Conservation (phyloP, 140 eudicot species). For the Ambrosia hybrid region DNA sequence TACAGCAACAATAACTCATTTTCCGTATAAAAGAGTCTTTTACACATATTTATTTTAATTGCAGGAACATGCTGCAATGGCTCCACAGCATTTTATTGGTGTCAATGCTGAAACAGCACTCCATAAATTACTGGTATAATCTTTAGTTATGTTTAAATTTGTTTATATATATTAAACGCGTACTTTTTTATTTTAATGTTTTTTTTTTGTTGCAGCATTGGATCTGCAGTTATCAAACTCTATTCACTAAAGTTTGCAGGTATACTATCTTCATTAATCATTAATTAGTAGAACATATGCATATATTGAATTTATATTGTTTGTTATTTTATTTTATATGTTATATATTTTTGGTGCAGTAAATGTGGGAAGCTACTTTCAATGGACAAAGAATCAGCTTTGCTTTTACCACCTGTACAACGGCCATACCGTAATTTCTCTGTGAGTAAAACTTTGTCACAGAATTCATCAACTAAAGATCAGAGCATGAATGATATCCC, state of each 20-base stretch:
- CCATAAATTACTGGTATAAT: conserved; percentile 57
- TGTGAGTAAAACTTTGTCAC: conserved; percentile 31
- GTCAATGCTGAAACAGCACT: conserved; percentile 58
- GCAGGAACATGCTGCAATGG: conserved; percentile 95
- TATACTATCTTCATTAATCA: conserved; percentile 22
- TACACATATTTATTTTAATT: background rate
- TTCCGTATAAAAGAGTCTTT: background rate
- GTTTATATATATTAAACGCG: conserved; percentile 1
- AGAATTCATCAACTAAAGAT: conserved; percentile 34
- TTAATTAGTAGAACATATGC: conserved; percentile 11
- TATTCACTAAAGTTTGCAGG: conserved; percentile 85
- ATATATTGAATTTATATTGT: background rate
- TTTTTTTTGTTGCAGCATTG: conserved; percentile 57
- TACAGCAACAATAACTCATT: background rate
- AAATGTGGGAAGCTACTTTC: conserved; percentile 77
- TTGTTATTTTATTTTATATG: background rate
- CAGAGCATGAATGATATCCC: conserved; percentile 30
- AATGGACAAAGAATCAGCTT: conserved; percentile 78
- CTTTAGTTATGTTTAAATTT: conserved; percentile 6
- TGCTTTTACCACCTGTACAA: conserved; percentile 77
- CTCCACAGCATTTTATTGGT: conserved; percentile 75
- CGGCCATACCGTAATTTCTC: conserved; percentile 60
- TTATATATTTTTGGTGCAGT: conserved; percentile 47
- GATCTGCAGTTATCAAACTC: conserved; percentile 81
- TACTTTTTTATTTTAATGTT: background rate